Evolutionary conservation across 306 rosid species (phyloP), one percentile per base, ranked within the genome.

Genomic region (Cyamopsis tetragonoloba): DNA sequence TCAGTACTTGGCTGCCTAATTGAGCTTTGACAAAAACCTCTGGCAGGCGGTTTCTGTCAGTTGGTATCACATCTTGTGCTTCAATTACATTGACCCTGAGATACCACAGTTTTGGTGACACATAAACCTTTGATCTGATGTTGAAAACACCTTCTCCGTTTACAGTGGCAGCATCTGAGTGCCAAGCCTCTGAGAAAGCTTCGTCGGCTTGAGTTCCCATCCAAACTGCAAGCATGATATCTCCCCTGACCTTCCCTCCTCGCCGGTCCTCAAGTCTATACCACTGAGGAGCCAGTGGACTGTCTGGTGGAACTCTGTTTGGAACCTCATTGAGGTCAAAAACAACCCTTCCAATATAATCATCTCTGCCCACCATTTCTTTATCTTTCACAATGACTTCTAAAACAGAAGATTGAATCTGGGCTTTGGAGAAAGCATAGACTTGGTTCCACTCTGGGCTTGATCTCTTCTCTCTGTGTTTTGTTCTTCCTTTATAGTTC

Each of bases 141-240:
- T 88, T 93, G 57, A 80, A 69, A 79, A 89, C 86, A 26, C 98
- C 97, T 19, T 89, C 96, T 2, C 98, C 98, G 42, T 32, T 83
- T 3, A 80, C 98, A 9, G 87, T 67, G 30, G 96, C 97, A 12
- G 96, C 91, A 76, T 93, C 97, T 9, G 98, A 83, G 70, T 93
- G 96, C 97, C 96, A 93, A 28, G 98, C 89, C 59, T 93, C 97
- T 17, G 96, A 80, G 64, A 92, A 92, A 19, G 98, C 95, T 77
- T 87, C 98, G 51, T 92, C 98, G 43, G 96, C 98, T 61, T 92
- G 98, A 54, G 96, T 92, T 57, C 98, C 98, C 92, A 89, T 89
- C 98, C 98, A 92, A 0, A 89, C 97, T 13, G 95, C 96, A 19
- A 93, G 77, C 98, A 93, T 93, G 73, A 93, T 80, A 27, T 93